phyloP scores from a whole-genome alignment of 2,329 filamentous ascomycete genomes.

The Blumeria hordei region DNA sequence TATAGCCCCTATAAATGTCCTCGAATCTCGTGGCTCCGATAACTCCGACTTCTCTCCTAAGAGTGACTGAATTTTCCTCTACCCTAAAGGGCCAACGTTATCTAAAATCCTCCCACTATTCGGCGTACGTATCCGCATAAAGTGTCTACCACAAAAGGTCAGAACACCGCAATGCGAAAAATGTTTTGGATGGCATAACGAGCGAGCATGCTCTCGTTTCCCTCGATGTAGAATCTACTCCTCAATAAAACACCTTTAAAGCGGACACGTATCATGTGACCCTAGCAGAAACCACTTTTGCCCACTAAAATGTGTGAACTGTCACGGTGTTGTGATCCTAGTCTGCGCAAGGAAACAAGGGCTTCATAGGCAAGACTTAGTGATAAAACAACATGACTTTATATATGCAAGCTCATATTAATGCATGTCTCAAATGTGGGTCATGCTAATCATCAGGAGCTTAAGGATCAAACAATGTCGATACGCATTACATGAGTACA shows the following conservation, averaged over 20 bases:
- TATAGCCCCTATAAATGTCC: too few relatives aligned
- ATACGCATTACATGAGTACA: too few relatives aligned
- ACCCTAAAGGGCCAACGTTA: background rate
- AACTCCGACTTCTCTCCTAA: background rate
- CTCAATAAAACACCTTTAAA: background rate
- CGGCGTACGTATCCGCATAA: background rate
- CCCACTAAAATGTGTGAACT: background rate
- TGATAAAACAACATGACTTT: too few relatives aligned
- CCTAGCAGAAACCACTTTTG: background rate
- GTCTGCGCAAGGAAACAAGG: too few relatives aligned
- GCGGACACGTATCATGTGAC: background rate
- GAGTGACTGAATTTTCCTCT: background rate
- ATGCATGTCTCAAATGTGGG: too few relatives aligned
- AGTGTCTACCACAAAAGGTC: background rate
- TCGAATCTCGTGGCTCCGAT: background rate
- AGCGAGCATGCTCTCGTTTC: background rate
- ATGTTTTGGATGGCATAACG: background rate
- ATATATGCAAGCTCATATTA: too few relatives aligned
- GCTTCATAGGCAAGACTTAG: too few relatives aligned
- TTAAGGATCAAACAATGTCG: too few relatives aligned
- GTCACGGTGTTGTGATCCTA: too few relatives aligned
- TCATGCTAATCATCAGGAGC: too few relatives aligned
- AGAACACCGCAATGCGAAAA: background rate
- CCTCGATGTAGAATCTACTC: background rate
- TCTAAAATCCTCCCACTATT: background rate